These are phyloP conservation scores for Hypoxylon rubiginosum DNA, from an alignment of 2,329 filamentous ascomycete genomes.

Conservation along the genomic window DNA sequence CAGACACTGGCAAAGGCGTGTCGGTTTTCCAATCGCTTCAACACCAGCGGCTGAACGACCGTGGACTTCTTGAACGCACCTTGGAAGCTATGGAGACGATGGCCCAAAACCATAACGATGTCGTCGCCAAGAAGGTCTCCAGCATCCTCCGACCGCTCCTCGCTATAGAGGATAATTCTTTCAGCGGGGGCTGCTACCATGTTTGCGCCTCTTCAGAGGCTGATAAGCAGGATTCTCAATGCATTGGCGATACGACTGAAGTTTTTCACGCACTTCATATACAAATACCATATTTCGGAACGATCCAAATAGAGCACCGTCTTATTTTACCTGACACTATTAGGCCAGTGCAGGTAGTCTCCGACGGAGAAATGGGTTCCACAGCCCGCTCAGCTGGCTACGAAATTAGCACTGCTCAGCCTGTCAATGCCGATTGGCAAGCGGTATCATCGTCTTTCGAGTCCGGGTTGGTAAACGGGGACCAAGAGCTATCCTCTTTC, in stretches of 20 bases:
- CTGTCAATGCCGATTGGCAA: conserved; percentile 37
- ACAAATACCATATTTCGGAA: conserved; percentile 59
- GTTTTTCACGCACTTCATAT: conserved; percentile 51
- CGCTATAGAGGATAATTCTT: conserved; percentile 53
- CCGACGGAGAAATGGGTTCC: background rate
- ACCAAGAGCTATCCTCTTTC: background rate
- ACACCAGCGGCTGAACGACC: conserved; percentile 59
- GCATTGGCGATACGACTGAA: conserved; percentile 38
- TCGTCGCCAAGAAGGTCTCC: conserved; percentile 50
- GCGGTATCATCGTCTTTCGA: conserved; percentile 22
- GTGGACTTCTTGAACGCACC: conserved; percentile 57
- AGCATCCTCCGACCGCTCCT: conserved; percentile 55
- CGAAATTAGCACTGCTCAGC: conserved; percentile 24
- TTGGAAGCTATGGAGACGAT: conserved; percentile 52
- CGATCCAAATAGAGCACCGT: conserved; percentile 53
- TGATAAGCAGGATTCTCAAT: conserved; percentile 44
- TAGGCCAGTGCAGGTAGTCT: background rate
- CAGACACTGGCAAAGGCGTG: conserved; percentile 13
- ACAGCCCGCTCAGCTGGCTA: conserved; percentile 16
- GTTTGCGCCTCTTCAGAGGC: conserved; percentile 24
- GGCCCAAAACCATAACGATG: conserved; percentile 44
- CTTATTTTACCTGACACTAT: conserved; percentile 13
- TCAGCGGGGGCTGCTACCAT: conserved; percentile 18
- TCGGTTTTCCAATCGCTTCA: conserved; percentile 51
- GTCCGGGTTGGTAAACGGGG: background rate